A percentile compares a stretch with the other conserved stretches of the same genome.
Evolutionary conservation across 495 filamentous ascomycete genomes (phyloP).

Genomic region (Hypoxylon subgilvum): DNA sequence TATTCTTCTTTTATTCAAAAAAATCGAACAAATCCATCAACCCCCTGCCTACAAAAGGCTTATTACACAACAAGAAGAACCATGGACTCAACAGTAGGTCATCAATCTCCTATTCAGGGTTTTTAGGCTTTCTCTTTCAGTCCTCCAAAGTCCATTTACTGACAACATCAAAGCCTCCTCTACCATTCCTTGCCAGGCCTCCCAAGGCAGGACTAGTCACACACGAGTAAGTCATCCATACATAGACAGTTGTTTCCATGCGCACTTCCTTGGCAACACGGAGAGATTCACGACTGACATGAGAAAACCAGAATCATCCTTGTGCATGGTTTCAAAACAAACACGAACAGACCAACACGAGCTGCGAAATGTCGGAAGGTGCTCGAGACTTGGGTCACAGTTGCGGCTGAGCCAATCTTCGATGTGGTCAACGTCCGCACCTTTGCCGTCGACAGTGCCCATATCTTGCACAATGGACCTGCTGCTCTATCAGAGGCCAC

Average conservation of each 20-base stretch:
- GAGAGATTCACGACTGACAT: not conserved
- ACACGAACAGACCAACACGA: not conserved
- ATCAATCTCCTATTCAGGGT: too few relatives aligned
- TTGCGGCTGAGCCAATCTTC: not conserved
- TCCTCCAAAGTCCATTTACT: too few relatives aligned
- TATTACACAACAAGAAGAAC: too few relatives aligned
- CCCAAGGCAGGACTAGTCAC: not conserved
- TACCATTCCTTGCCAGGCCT: too few relatives aligned
- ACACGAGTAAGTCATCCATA: slow-evolving; percentile 6
- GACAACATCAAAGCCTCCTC: too few relatives aligned
- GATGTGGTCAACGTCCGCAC: slow-evolving; percentile 10
- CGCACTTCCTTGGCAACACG: not conserved
- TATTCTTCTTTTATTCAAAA: too few relatives aligned
- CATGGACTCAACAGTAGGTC: too few relatives aligned
- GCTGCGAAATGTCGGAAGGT: slow-evolving; percentile 1
- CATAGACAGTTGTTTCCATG: too few relatives aligned
- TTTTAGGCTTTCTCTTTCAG: too few relatives aligned
- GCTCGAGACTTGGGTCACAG: slow-evolving; percentile 10
- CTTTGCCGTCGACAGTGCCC: slow-evolving; percentile 11
- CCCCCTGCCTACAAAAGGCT: too few relatives aligned
- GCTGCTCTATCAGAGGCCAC: not conserved
- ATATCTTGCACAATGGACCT: slow-evolving; percentile 6
- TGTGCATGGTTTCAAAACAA: slow-evolving; percentile 23
- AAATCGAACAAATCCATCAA: too few relatives aligned
- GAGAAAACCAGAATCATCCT: slow-evolving; percentile 13